Base-by-base conservation (phyloP, 306 rosid genomes). In the Purshia tridentata region DNA sequence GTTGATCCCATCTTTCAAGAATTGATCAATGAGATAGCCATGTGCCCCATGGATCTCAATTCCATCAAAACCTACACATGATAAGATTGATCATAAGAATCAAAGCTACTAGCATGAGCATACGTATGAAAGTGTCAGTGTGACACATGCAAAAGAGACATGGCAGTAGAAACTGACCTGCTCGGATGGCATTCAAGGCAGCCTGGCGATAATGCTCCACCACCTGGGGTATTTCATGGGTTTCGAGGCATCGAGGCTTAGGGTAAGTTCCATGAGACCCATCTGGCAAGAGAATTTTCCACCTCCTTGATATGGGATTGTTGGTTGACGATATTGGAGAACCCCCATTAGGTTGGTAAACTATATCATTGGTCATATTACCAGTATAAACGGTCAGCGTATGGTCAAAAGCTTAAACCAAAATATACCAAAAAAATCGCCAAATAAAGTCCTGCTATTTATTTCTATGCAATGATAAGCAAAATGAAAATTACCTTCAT, bases 21-120 rank as follows among this genome's bases (percentile, higher is more conserved):
- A 80, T 49, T 84, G 84, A 63, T 85, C 89, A 0, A 79, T 80
- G 46, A 91, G 92, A 66, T 94, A 94, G 48, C 98, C 97, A 22
- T 91, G 98, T 16, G 97, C 98, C 35, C 91, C 89, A 55, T 94
- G 98, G 78, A 94, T 85, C 82, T 94, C 97, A 45, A 94, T 84
- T 67, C 97, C 98, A 72, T 94, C 95, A 68, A 94, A 94, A 76
- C 98, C 98, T 93, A 81, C 10, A 46, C 54, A 11, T 23, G 23
- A 37, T 39, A 8, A 65, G 14, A 58, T 44, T 23, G 15, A 16
- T 18, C 46, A 37, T 50, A 12, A 37, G 29, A 18, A 7, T 37
- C 51, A 35, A 61, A 42, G 49, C 13, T 18, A n/a, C 1, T 35
- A 4, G 47, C n/a, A 19, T 44, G 56, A 6, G 63, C 41, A 2